Evolutionary conservation across 352 stramenopile genomes (phyloP).

Genomic region (Phytopythium boreale): DNA sequence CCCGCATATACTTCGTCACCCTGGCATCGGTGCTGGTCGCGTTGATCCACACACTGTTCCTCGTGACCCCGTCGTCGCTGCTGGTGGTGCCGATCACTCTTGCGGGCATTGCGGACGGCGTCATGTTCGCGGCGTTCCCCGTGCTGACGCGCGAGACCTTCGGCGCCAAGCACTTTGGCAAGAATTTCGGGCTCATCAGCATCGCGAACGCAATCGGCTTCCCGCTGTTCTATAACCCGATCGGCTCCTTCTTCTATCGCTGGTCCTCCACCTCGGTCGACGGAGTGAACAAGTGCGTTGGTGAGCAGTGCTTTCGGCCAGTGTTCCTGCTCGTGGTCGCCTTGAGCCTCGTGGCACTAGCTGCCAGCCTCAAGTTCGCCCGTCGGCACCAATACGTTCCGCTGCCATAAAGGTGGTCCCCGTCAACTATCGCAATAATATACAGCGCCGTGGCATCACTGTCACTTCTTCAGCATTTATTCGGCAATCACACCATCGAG

Average conservation of each 20-base stretch:
- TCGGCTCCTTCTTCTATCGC: constrained; percentile 62
- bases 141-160: constrained; percentile 74
- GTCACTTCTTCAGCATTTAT: neutral
- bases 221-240: constrained; percentile 65
- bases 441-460: neutral
- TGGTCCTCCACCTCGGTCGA: constrained; percentile 28
- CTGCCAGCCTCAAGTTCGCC: constrained; percentile 54
- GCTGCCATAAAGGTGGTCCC: neutral
- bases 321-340: constrained; percentile 58
- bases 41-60: constrained; percentile 55
- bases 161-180: constrained; percentile 63
- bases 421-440: neutral
- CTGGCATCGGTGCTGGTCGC: constrained; percentile 52
- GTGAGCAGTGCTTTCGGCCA: constrained; percentile 51
- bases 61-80: constrained; percentile 35
- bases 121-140: constrained; percentile 73
- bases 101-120: constrained; percentile 56
- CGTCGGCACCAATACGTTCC: constrained; percentile 24
- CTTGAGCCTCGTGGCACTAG: constrained; percentile 47
- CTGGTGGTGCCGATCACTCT: constrained; percentile 58
- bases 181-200: constrained; percentile 78
- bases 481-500: too few relatives aligned
- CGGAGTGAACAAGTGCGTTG: constrained; percentile 51
- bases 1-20: constrained; percentile 62
- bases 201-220: constrained; percentile 72